Evolutionary conservation across 2,329 filamentous ascomycete species (phyloP), one percentile per base, ranked within the genome.

Genomic region (Chaetothyriales sp.): DNA sequence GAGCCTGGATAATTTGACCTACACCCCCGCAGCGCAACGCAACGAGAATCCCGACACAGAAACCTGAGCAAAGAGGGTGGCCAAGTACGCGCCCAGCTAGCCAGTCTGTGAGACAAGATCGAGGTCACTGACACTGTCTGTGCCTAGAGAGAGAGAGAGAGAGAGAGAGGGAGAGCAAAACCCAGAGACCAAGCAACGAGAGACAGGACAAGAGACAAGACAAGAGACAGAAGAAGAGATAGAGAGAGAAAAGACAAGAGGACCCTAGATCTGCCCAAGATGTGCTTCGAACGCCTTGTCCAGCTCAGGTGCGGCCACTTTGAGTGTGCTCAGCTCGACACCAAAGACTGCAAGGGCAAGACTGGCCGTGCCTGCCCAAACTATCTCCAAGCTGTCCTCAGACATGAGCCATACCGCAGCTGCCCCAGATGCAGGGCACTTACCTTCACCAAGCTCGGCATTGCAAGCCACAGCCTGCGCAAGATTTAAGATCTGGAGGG

Each of bases 251-350:
- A 5, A 43, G 18, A n/a, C n/a, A n/a, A 43, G 42, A 43, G 18
- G 15, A 43, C n/a, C 3, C 8, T 43, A 8, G n/a, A n/a, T n/a
- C 8, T 44, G 26, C 22, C 45, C 54, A 58, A 54, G 44, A 60
- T 60, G 58, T 60, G 58, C 48, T 55, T 60, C 50, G 58, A 60
- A 47, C 57, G 58, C 28, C 50, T 60, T 28, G 52, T 54, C 49
- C 49, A 43, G 28, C 54, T 60, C 9, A 54, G 52, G 42, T 60
- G 58, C 49, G 51, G 54, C 43, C 58, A 60, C 47, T 59, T 55
- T 44, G 57, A 60, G 51, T 57, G 55, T 18, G 57, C 59, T 48
- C 52, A 59, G 50, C 36, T 59, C 43, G 58, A 60, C 52, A 57
- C 57, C 50, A 44, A 55, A 44, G 53, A 53, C 22, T 60, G 58